Evolutionary conservation across 139 green algal species (phyloP), one percentile per base, ranked within the genome.

Genomic region (Diplosphaera chodatii): DNA sequence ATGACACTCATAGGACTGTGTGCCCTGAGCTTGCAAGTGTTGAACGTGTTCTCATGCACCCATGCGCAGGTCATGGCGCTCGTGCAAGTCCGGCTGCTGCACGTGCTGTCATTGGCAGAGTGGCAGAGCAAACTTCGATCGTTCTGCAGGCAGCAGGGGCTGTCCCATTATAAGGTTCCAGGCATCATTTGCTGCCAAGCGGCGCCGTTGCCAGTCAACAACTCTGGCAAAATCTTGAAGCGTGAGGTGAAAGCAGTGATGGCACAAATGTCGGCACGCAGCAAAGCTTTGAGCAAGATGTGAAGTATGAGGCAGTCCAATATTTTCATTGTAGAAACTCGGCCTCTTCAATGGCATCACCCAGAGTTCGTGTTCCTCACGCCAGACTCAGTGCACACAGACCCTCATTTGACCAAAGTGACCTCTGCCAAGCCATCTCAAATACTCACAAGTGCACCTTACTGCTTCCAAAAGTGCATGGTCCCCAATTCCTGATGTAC

Each of bases 211-310:
- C 89, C 88, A 0, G 10, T 48, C 32, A 94, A 89, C 65, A 69
- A 73, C 15, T 86, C 78, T 18, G 89, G 88, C 48, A 94, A 93
- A 73, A 72, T 93, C 8, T 41, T 87, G 23, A 93, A 93, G 76
- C 69, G 74, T n/a, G 55, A 71, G 20, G 64, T 88, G 63, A 74
- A 69, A 40, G 29, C 79, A 64, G 18, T 29, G n/a, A 40, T 86
- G 30, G 18, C 59, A 32, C 37, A 77, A 32, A 68, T 75, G 65
- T 29, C 48, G 40, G 4, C 13, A 34, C 37, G 10, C 37, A 48
- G 10, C 37, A 27, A 8, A 34, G 37, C 37, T 13, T 27, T 23
- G 16, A 59, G 48, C 48, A 59, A 59, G 48, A 10, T 59, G 13
- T 59, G 48, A 59, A 23, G 10, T 59, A 18, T 59, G 13, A n/a